Percentiles rank a stretch among this genome's conserved stretches.
phyloP scores from a whole-genome alignment of 2,329 filamentous ascomycete species.

The Aspergillus glaucus region DNA sequence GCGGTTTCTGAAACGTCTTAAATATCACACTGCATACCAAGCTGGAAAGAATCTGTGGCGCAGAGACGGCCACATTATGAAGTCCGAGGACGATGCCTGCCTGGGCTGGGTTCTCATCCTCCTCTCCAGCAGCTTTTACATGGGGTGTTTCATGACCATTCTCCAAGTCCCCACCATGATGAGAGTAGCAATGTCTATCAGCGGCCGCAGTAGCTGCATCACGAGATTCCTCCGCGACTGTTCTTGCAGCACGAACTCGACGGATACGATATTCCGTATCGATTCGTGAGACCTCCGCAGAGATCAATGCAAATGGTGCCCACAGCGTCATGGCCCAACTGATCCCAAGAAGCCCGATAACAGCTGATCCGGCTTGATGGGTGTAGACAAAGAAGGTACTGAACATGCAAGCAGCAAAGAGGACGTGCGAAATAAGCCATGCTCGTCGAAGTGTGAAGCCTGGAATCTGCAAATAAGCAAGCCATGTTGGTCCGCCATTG shows the following conservation, averaged over 20 bases:
- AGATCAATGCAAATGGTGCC: conserved; percentile 94
- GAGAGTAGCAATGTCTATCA: background rate
- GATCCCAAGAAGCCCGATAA: conserved; percentile 77
- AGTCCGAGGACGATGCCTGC: conserved; percentile 88
- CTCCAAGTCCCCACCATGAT: conserved; percentile 17
- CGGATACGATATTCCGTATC: conserved; percentile 59
- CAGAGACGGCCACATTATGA: conserved; percentile 89
- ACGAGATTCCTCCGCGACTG: conserved; percentile 8
- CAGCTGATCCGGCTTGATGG: conserved; percentile 63
- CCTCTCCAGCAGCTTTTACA: conserved; percentile 16
- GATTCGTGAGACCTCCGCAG: conserved; percentile 79
- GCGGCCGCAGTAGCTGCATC: conserved; percentile 2
- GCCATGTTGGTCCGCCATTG: conserved; percentile 25
- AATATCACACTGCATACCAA: conserved; percentile 80
- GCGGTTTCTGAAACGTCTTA: conserved; percentile 75
- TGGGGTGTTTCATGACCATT: conserved; percentile 17
- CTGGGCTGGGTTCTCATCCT: conserved; percentile 59
- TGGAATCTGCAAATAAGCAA: conserved; percentile 65
- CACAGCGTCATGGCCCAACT: conserved; percentile 90
- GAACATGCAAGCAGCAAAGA: conserved; percentile 77
- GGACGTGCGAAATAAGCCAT: conserved; percentile 78
- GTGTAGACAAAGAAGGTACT: conserved; percentile 71
- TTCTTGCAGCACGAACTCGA: conserved; percentile 31
- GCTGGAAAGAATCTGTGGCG: conserved; percentile 86
- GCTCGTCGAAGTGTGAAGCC: conserved; percentile 80